Evolutionary conservation across 176 grass and related monocot genomes (phyloP).

Genomic region (Panicum miliaceum): DNA sequence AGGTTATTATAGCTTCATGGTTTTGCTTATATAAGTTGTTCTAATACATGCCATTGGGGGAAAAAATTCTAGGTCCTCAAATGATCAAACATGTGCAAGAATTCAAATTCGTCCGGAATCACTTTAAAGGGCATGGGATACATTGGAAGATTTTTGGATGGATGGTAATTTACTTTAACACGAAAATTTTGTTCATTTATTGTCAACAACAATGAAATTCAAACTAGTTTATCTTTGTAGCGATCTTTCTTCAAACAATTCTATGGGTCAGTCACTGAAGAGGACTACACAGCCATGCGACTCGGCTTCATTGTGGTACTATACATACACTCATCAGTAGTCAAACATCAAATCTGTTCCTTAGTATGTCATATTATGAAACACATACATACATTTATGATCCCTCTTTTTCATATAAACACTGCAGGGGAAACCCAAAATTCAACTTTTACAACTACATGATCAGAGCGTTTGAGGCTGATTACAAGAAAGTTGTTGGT

Average conservation of each 20-base stretch:
- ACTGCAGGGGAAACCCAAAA: conserved; percentile 62
- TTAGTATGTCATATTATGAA: neutral
- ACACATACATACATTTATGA: neutral
- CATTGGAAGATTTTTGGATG: conserved; percentile 53
- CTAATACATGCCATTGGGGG: neutral
- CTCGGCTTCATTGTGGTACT: conserved; percentile 85
- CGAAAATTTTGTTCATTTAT: too few relatives aligned
- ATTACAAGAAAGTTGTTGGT: conserved; percentile 89
- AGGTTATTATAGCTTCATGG: neutral
- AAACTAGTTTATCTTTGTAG: conserved; percentile 38
- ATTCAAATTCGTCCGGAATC: conserved; percentile 52
- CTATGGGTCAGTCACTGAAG: conserved; percentile 61
- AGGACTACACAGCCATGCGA: conserved; percentile 74
- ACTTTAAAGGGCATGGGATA: conserved; percentile 52
- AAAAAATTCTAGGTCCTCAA: conserved; percentile 42
- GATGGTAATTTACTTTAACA: conserved; percentile 45
- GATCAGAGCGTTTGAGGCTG: conserved; percentile 77
- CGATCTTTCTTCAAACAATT: conserved; percentile 88
- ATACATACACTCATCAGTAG: neutral
- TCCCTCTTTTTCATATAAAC: conserved; percentile 48
- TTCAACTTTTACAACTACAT: conserved; percentile 92
- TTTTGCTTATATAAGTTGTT: neutral
- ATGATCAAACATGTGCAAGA: conserved; percentile 52
- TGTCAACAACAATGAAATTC: neutral
- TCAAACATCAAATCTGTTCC: neutral